These are phyloP conservation scores for Scheffersomyces stambukii DNA, from an alignment of 1,139 yeast genomes.

Conservation along the genomic window DNA sequence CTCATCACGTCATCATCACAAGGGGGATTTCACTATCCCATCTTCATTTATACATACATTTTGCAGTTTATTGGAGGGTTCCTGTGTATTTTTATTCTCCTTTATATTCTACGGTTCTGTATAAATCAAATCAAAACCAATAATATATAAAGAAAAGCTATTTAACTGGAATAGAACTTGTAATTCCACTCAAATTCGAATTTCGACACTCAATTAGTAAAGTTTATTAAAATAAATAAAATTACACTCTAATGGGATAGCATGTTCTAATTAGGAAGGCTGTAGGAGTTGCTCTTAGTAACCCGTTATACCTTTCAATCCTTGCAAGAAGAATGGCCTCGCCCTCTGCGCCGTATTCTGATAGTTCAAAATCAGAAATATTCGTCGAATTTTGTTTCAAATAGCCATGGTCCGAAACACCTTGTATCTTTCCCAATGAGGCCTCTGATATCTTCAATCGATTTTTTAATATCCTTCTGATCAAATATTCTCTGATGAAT, in stretches of 20 bases:
- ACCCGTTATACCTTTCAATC: constrained; percentile 16
- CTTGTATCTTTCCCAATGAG: constrained; percentile 5
- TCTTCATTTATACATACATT: constrained; percentile 4
- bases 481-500: constrained; percentile 29
- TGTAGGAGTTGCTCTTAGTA: constrained; percentile 10
- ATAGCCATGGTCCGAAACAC: constrained; percentile 8
- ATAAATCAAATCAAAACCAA: constrained; percentile 5
- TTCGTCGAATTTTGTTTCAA: constrained; percentile 5
- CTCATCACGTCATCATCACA: too few species aligned
- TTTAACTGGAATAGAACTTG: background rate
- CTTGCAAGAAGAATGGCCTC: constrained; percentile 15
- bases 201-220: constrained; percentile 1
- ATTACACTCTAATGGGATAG: constrained; percentile 23
- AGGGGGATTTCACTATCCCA: too few species aligned
- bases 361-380: too few species aligned
- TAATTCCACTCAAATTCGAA: background rate
- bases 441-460: constrained; percentile 11
- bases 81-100: constrained; percentile 7
- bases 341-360: constrained; percentile 7
- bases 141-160: constrained; percentile 3
- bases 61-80: too few species aligned
- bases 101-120: constrained; percentile 7
- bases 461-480: constrained; percentile 14
- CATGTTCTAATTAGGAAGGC: constrained; percentile 16
- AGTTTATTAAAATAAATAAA: background rate